Conservation (phyloP, 805 yeast genomes). For the Lipomyces lipofer region DNA sequence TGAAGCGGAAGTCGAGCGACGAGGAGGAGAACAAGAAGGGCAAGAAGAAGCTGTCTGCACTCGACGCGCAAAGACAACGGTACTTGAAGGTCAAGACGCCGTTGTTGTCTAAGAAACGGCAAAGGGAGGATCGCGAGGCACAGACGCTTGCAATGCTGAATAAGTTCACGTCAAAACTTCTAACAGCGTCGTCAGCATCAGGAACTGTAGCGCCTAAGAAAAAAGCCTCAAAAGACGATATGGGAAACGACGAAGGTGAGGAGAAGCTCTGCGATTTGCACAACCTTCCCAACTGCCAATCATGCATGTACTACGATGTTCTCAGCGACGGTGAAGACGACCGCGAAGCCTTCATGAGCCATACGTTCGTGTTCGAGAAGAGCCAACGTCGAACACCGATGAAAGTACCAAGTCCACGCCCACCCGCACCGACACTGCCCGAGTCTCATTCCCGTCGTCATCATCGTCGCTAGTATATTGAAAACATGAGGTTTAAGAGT, state of each 20-base stretch:
- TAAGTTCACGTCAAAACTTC: constrained; percentile 36
- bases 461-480: too few relatives aligned
- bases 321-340: constrained; percentile 32
- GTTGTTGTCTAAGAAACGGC: constrained; percentile 10
- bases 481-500: too few relatives aligned
- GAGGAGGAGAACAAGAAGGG: constrained; percentile 1
- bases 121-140: constrained; percentile 34
- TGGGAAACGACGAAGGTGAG: constrained; percentile 1
- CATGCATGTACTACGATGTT: constrained; percentile 31
- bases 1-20: constrained; percentile 8
- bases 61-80: constrained; percentile 38
- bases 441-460: not conserved
- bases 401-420: not conserved
- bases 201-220: not conserved
- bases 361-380: constrained; percentile 20
- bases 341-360: constrained; percentile 13
- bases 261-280: constrained; percentile 29
- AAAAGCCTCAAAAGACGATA: not conserved
- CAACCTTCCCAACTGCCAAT: constrained; percentile 31
- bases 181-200: constrained; percentile 13
- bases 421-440: not conserved
- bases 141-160: constrained; percentile 37
- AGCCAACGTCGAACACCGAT: not conserved
- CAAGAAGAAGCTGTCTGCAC: constrained; percentile 26
- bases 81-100: constrained; percentile 12